Evolutionary conservation across 2,329 filamentous ascomycete species (phyloP).

Genomic region (Emericellopsis cladophorae): DNA sequence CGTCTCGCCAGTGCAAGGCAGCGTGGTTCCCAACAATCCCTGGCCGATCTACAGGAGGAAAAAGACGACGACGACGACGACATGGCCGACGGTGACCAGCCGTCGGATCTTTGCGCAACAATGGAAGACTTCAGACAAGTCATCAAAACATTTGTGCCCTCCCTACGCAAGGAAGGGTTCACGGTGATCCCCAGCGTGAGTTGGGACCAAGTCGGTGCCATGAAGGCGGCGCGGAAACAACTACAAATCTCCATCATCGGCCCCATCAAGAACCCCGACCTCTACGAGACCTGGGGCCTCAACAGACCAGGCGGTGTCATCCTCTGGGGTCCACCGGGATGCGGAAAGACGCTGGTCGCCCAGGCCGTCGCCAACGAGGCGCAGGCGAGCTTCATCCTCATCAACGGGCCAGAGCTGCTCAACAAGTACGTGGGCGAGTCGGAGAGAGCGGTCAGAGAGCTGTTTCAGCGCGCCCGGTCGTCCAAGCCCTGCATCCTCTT

Average conservation of each 20-base stretch:
- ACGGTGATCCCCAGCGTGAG: slow-evolving; percentile 87
- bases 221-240: slow-evolving; percentile 66
- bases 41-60: not conserved
- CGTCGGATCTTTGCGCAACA: slow-evolving; percentile 1
- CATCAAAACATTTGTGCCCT: slow-evolving; percentile 50
- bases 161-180: slow-evolving; percentile 78
- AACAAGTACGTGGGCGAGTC: slow-evolving; percentile 98
- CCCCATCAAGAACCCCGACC: slow-evolving; percentile 71
- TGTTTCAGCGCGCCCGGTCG: slow-evolving; percentile 78
- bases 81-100: not conserved
- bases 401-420: slow-evolving; percentile 89
- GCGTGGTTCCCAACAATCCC: not conserved
- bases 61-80: not conserved
- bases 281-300: slow-evolving; percentile 67
- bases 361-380: slow-evolving; percentile 94
- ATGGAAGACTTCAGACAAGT: slow-evolving; percentile 56
- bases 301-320: slow-evolving; percentile 75
- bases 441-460: slow-evolving; percentile 81
- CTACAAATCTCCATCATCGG: slow-evolving; percentile 79
- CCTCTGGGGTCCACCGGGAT: slow-evolving; percentile 93
- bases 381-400: slow-evolving; percentile 94
- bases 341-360: slow-evolving; percentile 90
- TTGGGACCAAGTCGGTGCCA: slow-evolving; percentile 83
- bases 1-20: too few relatives aligned
- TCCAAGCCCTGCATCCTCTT: slow-evolving; percentile 90